Base-by-base conservation (phyloP, 2,329 filamentous ascomycete species). In the Tolypocladium sp. region DNA sequence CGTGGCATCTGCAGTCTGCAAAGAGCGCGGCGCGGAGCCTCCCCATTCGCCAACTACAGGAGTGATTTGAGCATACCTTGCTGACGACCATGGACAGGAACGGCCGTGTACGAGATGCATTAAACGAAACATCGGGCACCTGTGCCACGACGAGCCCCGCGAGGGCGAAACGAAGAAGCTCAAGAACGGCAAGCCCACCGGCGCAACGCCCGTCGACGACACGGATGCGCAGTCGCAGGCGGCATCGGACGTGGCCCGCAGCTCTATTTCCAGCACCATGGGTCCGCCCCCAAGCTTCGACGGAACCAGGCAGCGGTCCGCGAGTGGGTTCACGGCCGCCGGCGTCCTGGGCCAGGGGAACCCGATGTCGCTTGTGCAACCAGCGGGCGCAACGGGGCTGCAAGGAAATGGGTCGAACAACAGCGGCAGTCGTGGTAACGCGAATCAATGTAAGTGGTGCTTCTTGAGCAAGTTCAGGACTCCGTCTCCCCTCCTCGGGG, bases 51-150 rank as follows among this genome's bases (percentile, higher is more conserved):
- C 63, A 22, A 33, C 17, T 52, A 10, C 49, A 17, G 4, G 30
- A 52, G 49, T 13, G 49, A 20, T 5, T 35, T 22, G 30, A 12
- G 49, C 49, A 35, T 13, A 3, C 49, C 49, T n/a, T 13, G 49
- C 49, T 52, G 49, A 52, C 30, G 27, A 59, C 55, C 59, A 60
- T 66, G 62, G 58, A 66, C 74, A 95, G 91, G 91, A 96, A 79
- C 88, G 94, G 73, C 94, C 94, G 70, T 99, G 94, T 83, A 93
- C 91, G 69, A 86, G 94, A 77, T 99, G 94, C 80, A 91, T 97
- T 77, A 99, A 97, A 79, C 88, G 94, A 71, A 96, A 96, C 77
- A 99, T 99, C 74, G 94, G 93, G 69, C 94, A 99, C 76, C 83
- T 99, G 65, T 99, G 94, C 76, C 94, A 97, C 78, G 94, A 99